A percentile compares a stretch with the other conserved stretches of the same genome.
phyloP scores from a whole-genome alignment of 2,329 filamentous ascomycete genomes.

The Curvularia spicifera region DNA sequence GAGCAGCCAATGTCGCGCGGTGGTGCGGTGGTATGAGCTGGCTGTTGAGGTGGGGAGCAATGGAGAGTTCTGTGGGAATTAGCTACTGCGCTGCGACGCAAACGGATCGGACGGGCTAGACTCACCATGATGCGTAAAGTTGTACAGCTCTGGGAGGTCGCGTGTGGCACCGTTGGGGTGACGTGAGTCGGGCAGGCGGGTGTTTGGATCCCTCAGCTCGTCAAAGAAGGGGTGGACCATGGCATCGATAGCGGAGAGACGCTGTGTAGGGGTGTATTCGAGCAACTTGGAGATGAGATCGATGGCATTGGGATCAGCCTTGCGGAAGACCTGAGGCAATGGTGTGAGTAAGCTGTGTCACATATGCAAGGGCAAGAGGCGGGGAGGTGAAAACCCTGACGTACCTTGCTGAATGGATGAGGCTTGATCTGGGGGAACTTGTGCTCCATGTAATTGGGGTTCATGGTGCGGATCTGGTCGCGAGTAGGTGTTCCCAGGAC shows the following conservation, averaged over 20 bases:
- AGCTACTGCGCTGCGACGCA: conserved; percentile 8
- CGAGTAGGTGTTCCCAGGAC: conserved; percentile 94
- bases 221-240: conserved; percentile 99
- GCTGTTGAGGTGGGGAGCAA: conserved; percentile 83
- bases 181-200: conserved; percentile 90
- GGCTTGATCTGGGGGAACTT: conserved; percentile 99
- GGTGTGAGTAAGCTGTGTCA: conserved; percentile 7
- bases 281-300: conserved; percentile 92
- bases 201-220: conserved; percentile 89
- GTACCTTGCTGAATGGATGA: conserved; percentile 93
- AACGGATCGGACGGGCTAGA: conserved; percentile 15
- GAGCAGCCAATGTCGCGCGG: conserved; percentile 72
- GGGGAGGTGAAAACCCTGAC: conserved; percentile 9
- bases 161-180: conserved; percentile 80
- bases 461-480: conserved; percentile 99
- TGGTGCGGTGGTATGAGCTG: conserved; percentile 87
- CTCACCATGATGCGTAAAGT: conserved; percentile 93
- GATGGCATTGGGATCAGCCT: conserved; percentile 90
- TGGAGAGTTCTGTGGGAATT: conserved; percentile 80
- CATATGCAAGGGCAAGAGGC: neutral
- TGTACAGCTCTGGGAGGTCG: conserved; percentile 86
- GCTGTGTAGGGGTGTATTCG: conserved; percentile 97
- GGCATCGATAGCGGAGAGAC: conserved; percentile 89
- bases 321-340: conserved; percentile 78
- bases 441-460: conserved; percentile 99